Base-by-base conservation (phyloP, 257 asterid genomes). In the Solanum pimpinellifolium region DNA sequence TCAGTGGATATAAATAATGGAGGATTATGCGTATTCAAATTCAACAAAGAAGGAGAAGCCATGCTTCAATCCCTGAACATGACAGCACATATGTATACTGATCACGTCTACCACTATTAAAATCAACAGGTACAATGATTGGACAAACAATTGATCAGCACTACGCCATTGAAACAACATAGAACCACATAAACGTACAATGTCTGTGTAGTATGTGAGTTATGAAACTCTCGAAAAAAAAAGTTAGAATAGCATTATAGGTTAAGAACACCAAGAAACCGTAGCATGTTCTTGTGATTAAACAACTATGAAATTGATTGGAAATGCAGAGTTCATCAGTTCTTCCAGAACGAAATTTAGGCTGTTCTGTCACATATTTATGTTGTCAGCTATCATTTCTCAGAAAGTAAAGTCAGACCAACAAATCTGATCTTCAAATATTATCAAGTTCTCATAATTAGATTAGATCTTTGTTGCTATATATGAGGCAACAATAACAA, bases 41-140 rank as follows among this genome's bases (percentile, higher is more conserved):
- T 94, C 74, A 94, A 92, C 90, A 93, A 87, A 87, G 78, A 37
- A 4, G 97, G 98, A 59, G 98, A 95, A 83, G 92, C 95, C 31
- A 94, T 94, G 96, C 96, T 95, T 18, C 92, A 90, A 14, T 87
- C 92, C 83, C 83, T 95, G 89, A 95, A 95, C 72, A 92, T 95
- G 97, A 95, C 96, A n/a, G 96, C 98, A n/a, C 97, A 95, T 89
- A 95, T 95, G 96, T 93, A 94, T 87, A 88, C 90, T 5, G 94
- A 94, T 90, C 96, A 95, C 88, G 82, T 84, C 21, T 94, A 95
- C 89, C 93, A 91, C 88, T 91, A 90, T 91, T 91, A 90, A 90
- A 59, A 69, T 42, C 59, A 29, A 35, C 49, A 10, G 52, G 20
- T 65, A 80, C 18, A 49, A 80, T 4, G 46, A 80, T 7, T 47